phyloP scores from a whole-genome alignment of 805 yeast species.

The Saccharomycopsis microspora region DNA sequence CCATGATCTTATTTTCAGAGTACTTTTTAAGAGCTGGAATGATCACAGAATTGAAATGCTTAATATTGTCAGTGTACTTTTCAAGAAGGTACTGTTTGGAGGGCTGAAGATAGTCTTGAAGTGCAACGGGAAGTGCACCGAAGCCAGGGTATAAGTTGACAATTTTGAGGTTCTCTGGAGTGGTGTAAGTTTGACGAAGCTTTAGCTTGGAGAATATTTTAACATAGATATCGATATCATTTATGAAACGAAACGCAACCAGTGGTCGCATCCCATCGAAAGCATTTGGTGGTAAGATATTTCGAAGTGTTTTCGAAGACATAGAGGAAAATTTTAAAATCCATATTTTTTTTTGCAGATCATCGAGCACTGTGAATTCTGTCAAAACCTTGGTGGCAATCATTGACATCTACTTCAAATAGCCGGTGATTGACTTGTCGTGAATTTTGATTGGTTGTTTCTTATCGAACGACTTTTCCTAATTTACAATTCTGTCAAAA shows the following conservation, averaged over 20 bases:
- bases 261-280: not conserved
- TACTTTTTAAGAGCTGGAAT: constrained; percentile 13
- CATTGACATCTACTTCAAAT: too few relatives aligned
- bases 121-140: constrained; percentile 47
- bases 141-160: constrained; percentile 52
- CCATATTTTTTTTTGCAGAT: too few relatives aligned
- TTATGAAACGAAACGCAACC: not conserved
- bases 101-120: constrained; percentile 55
- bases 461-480: too few relatives aligned
- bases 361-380: too few relatives aligned
- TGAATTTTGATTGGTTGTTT: too few relatives aligned
- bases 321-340: too few relatives aligned
- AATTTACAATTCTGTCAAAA: too few relatives aligned
- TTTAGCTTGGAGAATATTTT: not conserved
- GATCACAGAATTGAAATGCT: constrained; percentile 19
- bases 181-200: not conserved
- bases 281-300: not conserved
- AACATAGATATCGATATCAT: not conserved
- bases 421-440: too few relatives aligned
- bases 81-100: constrained; percentile 54
- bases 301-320: not conserved
- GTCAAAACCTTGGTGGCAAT: too few relatives aligned
- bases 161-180: constrained; percentile 30
- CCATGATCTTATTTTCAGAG: not conserved
- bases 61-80: constrained; percentile 21